Conservation (phyloP, 768 basidiomycete species). For the Leucosporidium yakuticum region DNA sequence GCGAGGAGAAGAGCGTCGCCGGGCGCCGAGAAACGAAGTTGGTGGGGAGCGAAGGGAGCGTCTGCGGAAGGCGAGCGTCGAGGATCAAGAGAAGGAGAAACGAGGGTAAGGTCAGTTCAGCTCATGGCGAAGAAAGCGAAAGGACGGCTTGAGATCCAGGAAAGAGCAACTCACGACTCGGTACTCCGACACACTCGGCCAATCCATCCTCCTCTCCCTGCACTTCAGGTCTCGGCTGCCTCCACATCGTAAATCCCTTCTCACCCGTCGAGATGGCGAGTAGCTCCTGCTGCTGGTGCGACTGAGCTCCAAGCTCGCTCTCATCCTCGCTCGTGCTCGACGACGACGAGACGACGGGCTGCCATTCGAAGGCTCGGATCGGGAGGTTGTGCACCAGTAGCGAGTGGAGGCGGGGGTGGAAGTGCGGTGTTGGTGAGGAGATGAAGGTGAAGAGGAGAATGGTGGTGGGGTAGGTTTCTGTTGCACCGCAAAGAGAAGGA, state of each 20-base stretch:
- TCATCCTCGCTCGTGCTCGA: too few species aligned
- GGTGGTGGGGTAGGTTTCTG: conserved; percentile 13
- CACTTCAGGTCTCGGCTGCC: neutral
- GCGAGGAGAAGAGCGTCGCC: conserved; percentile 1
- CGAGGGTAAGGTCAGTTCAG: neutral
- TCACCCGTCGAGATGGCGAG: conserved; percentile 6
- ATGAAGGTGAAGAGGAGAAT: conserved; percentile 19
- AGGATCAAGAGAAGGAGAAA: neutral
- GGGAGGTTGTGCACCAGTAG: neutral
- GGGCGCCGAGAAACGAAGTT: neutral
- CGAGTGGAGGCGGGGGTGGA: conserved; percentile 2
- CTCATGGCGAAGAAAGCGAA: too few species aligned
- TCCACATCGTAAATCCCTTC: conserved; percentile 20
- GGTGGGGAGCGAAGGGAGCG: neutral
- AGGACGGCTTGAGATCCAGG: too few species aligned
- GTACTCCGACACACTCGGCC: conserved; percentile 12
- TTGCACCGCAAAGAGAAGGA: neutral
- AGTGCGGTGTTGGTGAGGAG: neutral
- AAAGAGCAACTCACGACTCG: conserved; percentile 6
- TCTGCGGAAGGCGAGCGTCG: neutral
- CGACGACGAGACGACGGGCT: neutral
- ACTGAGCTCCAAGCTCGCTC: neutral
- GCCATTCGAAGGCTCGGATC: conserved; percentile 1
- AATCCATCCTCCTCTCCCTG: neutral
- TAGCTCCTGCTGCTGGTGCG: neutral